A percentile compares a stretch with the other conserved stretches of the same genome.
These are phyloP conservation scores for Sicyos baderoa DNA, from an alignment of 306 rosid genomes.

Conservation along the genomic window DNA sequence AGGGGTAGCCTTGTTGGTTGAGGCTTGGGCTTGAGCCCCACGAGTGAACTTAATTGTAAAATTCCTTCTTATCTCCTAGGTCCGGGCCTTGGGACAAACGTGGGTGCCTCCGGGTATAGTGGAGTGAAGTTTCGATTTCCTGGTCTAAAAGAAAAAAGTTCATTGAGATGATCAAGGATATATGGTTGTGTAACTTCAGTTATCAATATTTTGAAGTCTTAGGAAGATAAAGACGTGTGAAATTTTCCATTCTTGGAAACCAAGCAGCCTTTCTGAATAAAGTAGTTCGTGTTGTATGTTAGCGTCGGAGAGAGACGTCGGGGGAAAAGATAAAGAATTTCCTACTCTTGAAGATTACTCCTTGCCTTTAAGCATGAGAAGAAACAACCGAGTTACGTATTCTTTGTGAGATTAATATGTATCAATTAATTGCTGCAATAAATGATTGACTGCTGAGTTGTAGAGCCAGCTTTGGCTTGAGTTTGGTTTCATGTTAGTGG, in stretches of 20 bases:
- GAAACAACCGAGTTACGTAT: not conserved
- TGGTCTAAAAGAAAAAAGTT: too few species aligned
- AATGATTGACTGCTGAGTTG: not conserved
- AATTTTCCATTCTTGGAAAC: not conserved
- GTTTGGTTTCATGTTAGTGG: not conserved
- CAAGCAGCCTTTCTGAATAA: not conserved
- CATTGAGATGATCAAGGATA: not conserved
- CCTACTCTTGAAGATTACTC: not conserved
- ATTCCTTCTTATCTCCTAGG: too few species aligned
- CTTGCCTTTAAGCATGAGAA: not conserved
- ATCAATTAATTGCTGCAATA: not conserved
- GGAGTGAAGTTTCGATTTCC: too few species aligned
- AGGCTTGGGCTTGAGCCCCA: too few species aligned
- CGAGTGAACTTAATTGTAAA: too few species aligned
- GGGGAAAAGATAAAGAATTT: not conserved
- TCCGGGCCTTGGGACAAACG: too few species aligned
- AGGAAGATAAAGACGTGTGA: not conserved
- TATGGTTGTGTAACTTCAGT: not conserved
- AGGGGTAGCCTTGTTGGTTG: too few species aligned
- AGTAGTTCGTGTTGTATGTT: not conserved
- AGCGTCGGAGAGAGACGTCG: not conserved
- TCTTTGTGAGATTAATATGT: not conserved
- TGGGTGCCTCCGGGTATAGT: too few species aligned
- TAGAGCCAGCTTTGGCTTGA: not conserved
- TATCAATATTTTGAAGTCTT: not conserved